A percentile compares a stretch with the other conserved stretches of the same genome.
Evolutionary conservation across 1,284 basidiomycete genomes (phyloP).

Genomic region (Thelephora terrestris): DNA sequence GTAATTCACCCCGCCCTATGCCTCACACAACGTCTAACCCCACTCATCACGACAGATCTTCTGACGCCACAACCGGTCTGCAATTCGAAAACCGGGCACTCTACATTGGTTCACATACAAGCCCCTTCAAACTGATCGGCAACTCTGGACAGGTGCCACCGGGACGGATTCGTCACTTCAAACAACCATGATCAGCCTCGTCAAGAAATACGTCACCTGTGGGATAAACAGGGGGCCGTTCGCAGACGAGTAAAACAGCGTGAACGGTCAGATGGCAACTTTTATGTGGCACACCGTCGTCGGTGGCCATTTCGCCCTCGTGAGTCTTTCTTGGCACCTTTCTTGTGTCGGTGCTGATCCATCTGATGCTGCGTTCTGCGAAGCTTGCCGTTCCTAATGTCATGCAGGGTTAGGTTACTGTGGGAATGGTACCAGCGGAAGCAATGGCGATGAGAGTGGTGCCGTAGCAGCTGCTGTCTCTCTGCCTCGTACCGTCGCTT

Average conservation of each 20-base stretch:
- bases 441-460: no score
- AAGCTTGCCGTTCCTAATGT: no score
- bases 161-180: constrained; percentile 13
- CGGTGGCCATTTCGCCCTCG: constrained; percentile 18
- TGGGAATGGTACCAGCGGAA: no score
- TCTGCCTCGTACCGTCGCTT: no score
- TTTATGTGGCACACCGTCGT: constrained; percentile 19
- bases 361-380: no score
- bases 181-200: constrained; percentile 15
- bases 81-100: no score
- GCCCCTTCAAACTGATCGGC: constrained; percentile 20
- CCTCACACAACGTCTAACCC: no score
- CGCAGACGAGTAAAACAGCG: constrained; percentile 17
- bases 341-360: no score
- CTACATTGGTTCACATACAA: no score
- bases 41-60: constrained; percentile 8
- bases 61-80: neutral
- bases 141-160: constrained; percentile 17
- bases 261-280: constrained; percentile 9
- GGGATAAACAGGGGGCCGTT: constrained; percentile 16
- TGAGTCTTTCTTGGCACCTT: neutral
- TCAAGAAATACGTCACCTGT: constrained; percentile 16
- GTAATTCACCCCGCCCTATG: constrained; percentile 11
- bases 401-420: no score
- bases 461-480: no score